These are phyloP conservation scores for Cystobasidium onofrii DNA, from an alignment of 768 basidiomycete genomes.

Conservation along the genomic window DNA sequence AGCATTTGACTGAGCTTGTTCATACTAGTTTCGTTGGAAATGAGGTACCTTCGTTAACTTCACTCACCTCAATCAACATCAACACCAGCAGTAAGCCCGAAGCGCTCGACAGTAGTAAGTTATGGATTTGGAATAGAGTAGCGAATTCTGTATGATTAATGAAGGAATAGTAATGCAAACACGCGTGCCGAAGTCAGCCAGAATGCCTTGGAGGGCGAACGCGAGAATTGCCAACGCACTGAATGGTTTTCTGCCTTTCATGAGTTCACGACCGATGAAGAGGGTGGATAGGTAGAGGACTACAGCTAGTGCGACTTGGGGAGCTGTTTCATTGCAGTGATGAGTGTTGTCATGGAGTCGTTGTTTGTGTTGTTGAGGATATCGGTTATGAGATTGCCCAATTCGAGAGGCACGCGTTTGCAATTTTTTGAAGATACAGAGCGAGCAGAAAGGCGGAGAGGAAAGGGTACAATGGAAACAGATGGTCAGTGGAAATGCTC, in stretches of 20 bases:
- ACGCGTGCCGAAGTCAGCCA: too few species aligned
- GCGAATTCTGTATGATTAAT: conserved; percentile 44
- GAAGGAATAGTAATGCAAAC: too few species aligned
- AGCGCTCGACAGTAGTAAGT: conserved; percentile 73
- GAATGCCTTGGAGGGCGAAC: too few species aligned
- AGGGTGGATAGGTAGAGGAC: conserved; percentile 76
- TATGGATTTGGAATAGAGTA: conserved; percentile 56
- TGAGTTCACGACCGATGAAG: conserved; percentile 72
- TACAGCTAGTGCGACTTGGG: conserved; percentile 58
- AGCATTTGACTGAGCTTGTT: neutral
- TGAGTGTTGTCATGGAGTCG: too few species aligned
- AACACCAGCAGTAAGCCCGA: conserved; percentile 75
- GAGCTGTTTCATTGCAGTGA: neutral
- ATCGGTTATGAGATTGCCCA: too few species aligned
- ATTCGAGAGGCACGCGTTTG: too few species aligned
- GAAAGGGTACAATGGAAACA: neutral
- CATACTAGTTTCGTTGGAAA: neutral
- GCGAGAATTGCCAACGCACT: too few species aligned
- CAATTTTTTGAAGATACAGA: too few species aligned
- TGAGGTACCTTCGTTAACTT: neutral
- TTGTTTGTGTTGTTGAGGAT: too few species aligned
- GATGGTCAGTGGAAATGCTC: neutral
- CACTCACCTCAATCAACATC: conserved; percentile 75
- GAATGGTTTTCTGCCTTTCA: conserved; percentile 66
- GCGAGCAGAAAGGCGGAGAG: neutral